Conservation (phyloP, 768 basidiomycete species). For the Macrolepiota fuliginosa region DNA sequence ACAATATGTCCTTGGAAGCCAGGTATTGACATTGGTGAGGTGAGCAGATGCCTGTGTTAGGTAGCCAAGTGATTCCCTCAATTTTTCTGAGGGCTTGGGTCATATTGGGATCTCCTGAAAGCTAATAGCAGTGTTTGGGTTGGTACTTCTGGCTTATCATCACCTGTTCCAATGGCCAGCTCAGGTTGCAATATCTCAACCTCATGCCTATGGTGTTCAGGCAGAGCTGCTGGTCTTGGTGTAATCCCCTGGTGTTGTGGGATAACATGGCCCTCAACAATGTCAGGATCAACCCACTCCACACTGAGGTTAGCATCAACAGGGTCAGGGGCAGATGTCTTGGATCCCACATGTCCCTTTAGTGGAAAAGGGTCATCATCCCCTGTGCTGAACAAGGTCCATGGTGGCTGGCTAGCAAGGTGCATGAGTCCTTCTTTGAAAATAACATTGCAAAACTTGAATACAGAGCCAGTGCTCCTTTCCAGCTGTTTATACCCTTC, state of each 20-base stretch:
- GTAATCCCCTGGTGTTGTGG: too few species aligned
- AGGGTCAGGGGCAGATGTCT: too few species aligned
- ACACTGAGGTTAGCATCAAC: too few species aligned
- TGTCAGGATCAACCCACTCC: too few species aligned
- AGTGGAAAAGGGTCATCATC: neutral
- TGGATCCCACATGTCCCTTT: too few species aligned
- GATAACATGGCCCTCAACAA: too few species aligned
- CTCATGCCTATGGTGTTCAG: too few species aligned
- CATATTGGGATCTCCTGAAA: neutral
- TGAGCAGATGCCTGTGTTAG: neutral
- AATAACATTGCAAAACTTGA: slow-evolving; percentile 19
- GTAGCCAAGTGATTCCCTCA: neutral
- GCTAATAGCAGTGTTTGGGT: too few species aligned
- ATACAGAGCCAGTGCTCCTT: slow-evolving; percentile 7
- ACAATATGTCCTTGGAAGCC: neutral
- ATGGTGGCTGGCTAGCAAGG: neutral
- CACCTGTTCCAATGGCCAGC: too few species aligned
- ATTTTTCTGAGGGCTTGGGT: neutral
- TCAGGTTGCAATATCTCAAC: too few species aligned
- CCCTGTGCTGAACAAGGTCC: neutral
- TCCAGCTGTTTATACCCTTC: slow-evolving; percentile 21
- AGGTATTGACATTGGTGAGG: neutral
- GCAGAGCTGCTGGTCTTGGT: too few species aligned
- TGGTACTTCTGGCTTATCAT: too few species aligned
- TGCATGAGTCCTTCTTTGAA: slow-evolving; percentile 23